Percentiles rank a stretch among this genome's conserved stretches.
Conservation (phyloP, 352 stramenopile genomes). For the Pythium phragmiticola region DNA sequence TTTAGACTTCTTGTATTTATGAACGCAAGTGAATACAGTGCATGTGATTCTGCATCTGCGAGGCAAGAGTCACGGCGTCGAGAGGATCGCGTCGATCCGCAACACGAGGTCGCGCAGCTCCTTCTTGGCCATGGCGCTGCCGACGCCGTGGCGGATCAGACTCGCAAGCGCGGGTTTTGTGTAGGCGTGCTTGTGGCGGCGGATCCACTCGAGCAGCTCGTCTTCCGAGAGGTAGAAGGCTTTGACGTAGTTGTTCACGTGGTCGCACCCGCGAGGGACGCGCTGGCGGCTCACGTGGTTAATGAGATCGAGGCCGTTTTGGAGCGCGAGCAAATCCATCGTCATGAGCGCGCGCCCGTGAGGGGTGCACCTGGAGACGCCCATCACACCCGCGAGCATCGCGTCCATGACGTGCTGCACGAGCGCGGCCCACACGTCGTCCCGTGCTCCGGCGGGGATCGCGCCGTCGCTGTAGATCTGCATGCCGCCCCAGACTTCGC, state of each 20-base stretch:
- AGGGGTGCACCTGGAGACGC: slow-evolving; percentile 88
- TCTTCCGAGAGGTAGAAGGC: slow-evolving; percentile 88
- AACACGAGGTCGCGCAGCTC: slow-evolving; percentile 61
- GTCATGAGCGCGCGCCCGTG: slow-evolving; percentile 96
- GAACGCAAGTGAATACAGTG: slow-evolving; percentile 23
- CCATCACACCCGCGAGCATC: slow-evolving; percentile 90
- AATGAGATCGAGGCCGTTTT: slow-evolving; percentile 81
- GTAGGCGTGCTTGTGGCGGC: slow-evolving; percentile 57
- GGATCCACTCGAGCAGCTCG: slow-evolving; percentile 84
- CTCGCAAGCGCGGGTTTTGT: slow-evolving; percentile 61
- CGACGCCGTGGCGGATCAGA: slow-evolving; percentile 66
- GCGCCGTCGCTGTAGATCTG: slow-evolving; percentile 65
- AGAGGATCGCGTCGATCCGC: slow-evolving; percentile 57
- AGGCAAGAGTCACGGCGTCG: neutral
- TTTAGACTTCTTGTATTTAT: slow-evolving; percentile 21
- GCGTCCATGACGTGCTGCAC: slow-evolving; percentile 87
- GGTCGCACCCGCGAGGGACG: slow-evolving; percentile 49
- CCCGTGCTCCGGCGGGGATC: slow-evolving; percentile 63
- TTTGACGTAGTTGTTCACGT: slow-evolving; percentile 87
- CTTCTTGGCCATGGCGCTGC: slow-evolving; percentile 47
- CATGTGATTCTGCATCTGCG: neutral
- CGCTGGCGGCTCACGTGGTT: slow-evolving; percentile 64
- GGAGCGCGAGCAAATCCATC: slow-evolving; percentile 93
- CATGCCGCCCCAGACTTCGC: slow-evolving; percentile 71
- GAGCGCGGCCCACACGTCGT: slow-evolving; percentile 80